Evolutionary conservation across 139 green algal species (phyloP), one percentile per base, ranked within the genome.

Genomic region (Coelastrella sp.): DNA sequence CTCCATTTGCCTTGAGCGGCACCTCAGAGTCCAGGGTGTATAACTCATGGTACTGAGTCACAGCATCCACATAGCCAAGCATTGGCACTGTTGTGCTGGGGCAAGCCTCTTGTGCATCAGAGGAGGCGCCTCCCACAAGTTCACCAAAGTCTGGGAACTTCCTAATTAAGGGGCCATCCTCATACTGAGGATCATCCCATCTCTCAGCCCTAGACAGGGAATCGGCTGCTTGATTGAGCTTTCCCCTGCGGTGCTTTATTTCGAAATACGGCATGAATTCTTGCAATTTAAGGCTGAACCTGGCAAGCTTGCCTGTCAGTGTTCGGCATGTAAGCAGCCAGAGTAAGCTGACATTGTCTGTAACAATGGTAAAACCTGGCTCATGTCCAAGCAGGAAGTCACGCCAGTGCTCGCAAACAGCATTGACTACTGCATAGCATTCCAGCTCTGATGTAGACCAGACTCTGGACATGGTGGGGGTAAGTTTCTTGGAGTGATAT

Each of bases 381-480:
- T 27, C 34, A 2, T 50, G 41, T 34, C 53, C 50, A 7, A 40
- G 59, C 2, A 88, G 64, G 35, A 79, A 88, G 45, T 53, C 25
- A 2, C 48, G 19, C 27, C 57, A 88, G 25, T 82, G 48, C 2
- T 43, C 51, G 64, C 64, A 74, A 21, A 84, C 32, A 15, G 76
- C 85, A 51, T 73, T 73, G 8, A 88, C 73, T 6, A 79, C 75
- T 51, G 85, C 85, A 19, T 71, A 60, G 50, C 63, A 84, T 43
- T 88, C 85, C 27, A 79, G 63, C 4, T 81, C 66, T 1, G 85
- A 77, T 40, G 38, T 43, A 2, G 35, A 38, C 40, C 62, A 84
- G 23, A 74, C 50, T 17, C 62, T 30, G 9, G 83, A 15, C 45
- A 57, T 57, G 2, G 62, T 48, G 3, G 37, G 23, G 3, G 60